Base-by-base conservation (phyloP, 495 filamentous ascomycete genomes). In the Penicillium lividum region DNA sequence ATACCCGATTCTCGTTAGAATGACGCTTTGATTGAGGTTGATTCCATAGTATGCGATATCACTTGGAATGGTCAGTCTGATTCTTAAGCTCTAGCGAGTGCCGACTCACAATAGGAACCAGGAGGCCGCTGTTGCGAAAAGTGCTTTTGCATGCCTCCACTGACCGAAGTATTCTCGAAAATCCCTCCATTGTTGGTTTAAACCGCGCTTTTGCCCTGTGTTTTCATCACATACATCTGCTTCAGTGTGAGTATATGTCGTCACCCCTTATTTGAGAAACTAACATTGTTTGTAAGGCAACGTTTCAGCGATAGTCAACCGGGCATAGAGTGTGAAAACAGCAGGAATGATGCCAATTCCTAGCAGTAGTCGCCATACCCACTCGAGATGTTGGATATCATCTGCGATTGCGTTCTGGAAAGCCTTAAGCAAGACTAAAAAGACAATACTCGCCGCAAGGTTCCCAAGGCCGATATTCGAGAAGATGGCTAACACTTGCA, bases 31-130 rank as follows among this genome's bases (percentile, higher is more conserved):
- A 42, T 75, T 75, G 51, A 75, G 69, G 33, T 75, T 75, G 42
- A 70, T 59, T n/a, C 72, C 71, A 40, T 75, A 75, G 59, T 72
- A 74, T 25, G 72, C 70, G 38, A 74, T 69, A 38, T 74, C 72
- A 58, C 64, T 66, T 40, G 13, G 5, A 16, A 7, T 5, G 4
- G 38, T 40, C 11, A 47, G 44, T 15, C 11, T 13, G 44, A 7
- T 9, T 47, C 9, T 27, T 3, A 40, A 40, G 15, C 5, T 5
- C 38, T 16, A 40, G 9, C 31, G 15, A 40, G 38, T 5, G 13
- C 38, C 28, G 15, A 48, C 62, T 51, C 48, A 68, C 65, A 60
- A 68, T 0, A 65, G 58, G 34, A 68, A 66, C 63, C 66, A 68
- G 10, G 66, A 52, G 16, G 54, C 63, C 7, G 62, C 53, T 9